These are phyloP conservation scores for Taphrina populina DNA, from an alignment of 1,139 yeast species.

Conservation along the genomic window DNA sequence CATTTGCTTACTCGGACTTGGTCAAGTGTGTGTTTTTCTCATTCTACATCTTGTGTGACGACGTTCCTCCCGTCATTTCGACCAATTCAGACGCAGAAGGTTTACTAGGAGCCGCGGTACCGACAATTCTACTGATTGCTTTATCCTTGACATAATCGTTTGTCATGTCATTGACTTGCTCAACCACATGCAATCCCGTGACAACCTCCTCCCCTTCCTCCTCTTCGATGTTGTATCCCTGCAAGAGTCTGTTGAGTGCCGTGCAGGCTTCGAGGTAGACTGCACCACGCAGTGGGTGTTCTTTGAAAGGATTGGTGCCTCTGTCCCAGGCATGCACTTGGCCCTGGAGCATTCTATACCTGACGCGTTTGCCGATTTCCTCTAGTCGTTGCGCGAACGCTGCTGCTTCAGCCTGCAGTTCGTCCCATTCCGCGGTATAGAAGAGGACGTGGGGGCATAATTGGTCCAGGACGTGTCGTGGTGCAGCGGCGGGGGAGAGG, in stretches of 20 bases:
- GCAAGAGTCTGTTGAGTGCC: background rate
- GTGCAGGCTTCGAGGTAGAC: background rate
- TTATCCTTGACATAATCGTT: background rate
- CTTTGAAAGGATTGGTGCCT: slow-evolving; percentile 5
- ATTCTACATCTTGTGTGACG: no score
- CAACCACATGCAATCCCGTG: background rate
- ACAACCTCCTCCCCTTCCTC: background rate
- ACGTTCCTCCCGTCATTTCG: background rate
- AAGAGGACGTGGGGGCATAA: slow-evolving; percentile 6
- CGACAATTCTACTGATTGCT: background rate
- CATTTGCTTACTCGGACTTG: no score
- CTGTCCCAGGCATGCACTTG: slow-evolving; percentile 26
- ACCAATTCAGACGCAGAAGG: background rate
- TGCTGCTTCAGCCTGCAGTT: slow-evolving; percentile 5
- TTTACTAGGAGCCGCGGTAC: background rate
- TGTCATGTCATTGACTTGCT: background rate
- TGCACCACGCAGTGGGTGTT: background rate
- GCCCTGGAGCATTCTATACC: slow-evolving; percentile 1
- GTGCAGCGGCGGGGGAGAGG: slow-evolving; percentile 9
- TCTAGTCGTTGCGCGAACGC: slow-evolving; percentile 5
- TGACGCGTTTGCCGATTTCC: background rate
- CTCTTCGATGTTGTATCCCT: slow-evolving; percentile 1
- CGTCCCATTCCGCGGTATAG: slow-evolving; percentile 24
- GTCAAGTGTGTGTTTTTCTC: no score
- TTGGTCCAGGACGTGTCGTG: background rate